Evolutionary conservation across 169 alveolate species (phyloP), one percentile per base, ranked within the genome.

Genomic region (Pseudocohnilembus persalinus): DNA sequence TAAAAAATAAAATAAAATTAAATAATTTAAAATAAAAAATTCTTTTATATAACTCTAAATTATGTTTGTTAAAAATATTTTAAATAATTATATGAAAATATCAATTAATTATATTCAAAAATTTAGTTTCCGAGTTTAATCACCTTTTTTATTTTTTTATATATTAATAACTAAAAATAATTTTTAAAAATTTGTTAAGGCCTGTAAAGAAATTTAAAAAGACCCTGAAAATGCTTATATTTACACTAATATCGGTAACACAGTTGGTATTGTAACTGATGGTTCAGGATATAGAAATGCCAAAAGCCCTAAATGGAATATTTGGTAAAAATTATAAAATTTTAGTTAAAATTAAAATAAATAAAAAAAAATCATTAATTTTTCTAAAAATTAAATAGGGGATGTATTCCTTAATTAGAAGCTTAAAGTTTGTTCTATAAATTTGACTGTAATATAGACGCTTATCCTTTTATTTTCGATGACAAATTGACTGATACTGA

Each of bases 401-500:
- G 83, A 26, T 63, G 76, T 63, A 88, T 88, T 33, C 91, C 91
- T 25, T 72, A 88, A 76, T 64, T 88, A 31, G 91, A 88, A 79
- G 83, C 85, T 25, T 63, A 72, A 6, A 28, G 83, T 78, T 82
- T 86, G 4, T 78, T 83, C 28, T 88, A 88, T 72, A 83, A 88
- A 81, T 63, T 74, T 26, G 75, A 82, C 79, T 65, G 83, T 49
- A 82, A 88, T 73, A 35, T 88, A 27, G 91, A 88, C 83, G 84
- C 91, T 31, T 88, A 88, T 83, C 91, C 91, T 28, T 82, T 88
- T n/a, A 74, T 88, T 64, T 68, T 88, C 29, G 83, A 88, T 64
- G 63, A 68, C 20, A 64, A 28, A 34, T 82, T 63, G 31, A 64
- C 76, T n/a, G 63, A 65, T 49, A 81, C 49, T 64, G 34, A 72